phyloP scores from a whole-genome alignment of 192 early-diverging fungal species.

The Spinellus fusiger region DNA sequence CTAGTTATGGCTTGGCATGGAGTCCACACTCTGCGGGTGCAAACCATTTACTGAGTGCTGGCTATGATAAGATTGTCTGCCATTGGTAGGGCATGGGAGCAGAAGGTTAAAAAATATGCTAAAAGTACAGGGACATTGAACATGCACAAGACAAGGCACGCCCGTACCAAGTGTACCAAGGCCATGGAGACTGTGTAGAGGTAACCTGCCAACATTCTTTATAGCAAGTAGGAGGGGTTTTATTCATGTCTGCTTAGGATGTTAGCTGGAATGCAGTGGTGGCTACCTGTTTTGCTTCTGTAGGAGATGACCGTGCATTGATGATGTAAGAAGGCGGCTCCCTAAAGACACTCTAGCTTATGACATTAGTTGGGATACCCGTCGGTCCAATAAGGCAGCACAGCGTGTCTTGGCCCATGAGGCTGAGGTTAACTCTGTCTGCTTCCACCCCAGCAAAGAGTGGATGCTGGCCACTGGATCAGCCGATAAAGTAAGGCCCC shows the following conservation, averaged over 20 bases:
- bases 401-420: slow-evolving; percentile 82
- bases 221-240: background rate
- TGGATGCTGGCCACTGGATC: slow-evolving; percentile 89
- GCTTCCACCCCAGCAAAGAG: slow-evolving; percentile 89
- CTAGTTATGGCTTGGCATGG: slow-evolving; percentile 90
- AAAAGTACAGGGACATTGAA: slow-evolving; percentile 67
- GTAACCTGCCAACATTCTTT: slow-evolving; percentile 26
- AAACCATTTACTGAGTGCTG: slow-evolving; percentile 82
- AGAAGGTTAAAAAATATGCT: slow-evolving; percentile 3
- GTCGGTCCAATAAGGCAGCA: slow-evolving; percentile 59
- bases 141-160: slow-evolving; percentile 67
- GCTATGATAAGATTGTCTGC: slow-evolving; percentile 88
- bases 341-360: background rate
- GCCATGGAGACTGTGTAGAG: slow-evolving; percentile 90
- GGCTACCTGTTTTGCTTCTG: slow-evolving; percentile 89
- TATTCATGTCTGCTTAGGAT: slow-evolving; percentile 50
- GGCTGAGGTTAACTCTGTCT: slow-evolving; percentile 93
- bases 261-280: slow-evolving; percentile 88
- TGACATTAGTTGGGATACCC: slow-evolving; percentile 82
- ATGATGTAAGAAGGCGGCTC: slow-evolving; percentile 57
- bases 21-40: slow-evolving; percentile 56
- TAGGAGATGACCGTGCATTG: slow-evolving; percentile 91
- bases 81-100: slow-evolving; percentile 53
- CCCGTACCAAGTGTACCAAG: slow-evolving; percentile 71
- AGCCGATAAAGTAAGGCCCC: slow-evolving; percentile 68